Conservation (phyloP, 202 grass and related monocot genomes). For the Panicum hallii region DNA sequence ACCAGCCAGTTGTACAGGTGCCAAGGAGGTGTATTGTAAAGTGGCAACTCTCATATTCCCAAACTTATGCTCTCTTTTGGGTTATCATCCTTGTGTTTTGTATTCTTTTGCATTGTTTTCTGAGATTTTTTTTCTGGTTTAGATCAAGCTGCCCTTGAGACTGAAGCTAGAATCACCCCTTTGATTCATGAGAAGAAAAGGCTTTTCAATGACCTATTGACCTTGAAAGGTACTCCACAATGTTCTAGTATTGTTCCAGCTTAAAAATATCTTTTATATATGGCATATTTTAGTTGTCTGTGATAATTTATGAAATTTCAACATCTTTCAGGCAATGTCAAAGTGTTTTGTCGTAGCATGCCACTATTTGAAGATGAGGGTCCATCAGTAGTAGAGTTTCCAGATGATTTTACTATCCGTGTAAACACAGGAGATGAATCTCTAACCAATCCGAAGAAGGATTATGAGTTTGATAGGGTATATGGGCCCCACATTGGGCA, state of each 20-base stretch:
- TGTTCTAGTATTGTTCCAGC: conserved; percentile 16
- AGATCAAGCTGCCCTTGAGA: conserved; percentile 98
- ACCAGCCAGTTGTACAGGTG: background rate
- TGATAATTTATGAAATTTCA: conserved; percentile 38
- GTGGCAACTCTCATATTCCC: conserved; percentile 10
- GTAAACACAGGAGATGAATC: conserved; percentile 93
- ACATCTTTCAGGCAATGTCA: conserved; percentile 83
- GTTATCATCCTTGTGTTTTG: conserved; percentile 12
- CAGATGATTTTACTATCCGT: conserved; percentile 91
- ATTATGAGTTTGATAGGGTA: conserved; percentile 97
- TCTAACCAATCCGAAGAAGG: conserved; percentile 91
- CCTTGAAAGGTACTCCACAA: conserved; percentile 70
- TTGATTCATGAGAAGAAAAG: conserved; percentile 93
- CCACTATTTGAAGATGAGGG: conserved; percentile 93
- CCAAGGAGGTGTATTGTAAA: background rate
- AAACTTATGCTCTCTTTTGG: background rate
- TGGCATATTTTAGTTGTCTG: conserved; percentile 23
- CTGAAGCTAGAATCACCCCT: conserved; percentile 88
- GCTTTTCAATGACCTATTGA: conserved; percentile 94
- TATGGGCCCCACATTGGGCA: conserved; percentile 95
- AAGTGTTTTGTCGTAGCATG: conserved; percentile 89
- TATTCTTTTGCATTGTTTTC: conserved; percentile 26
- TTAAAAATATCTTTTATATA: conserved; percentile 38
- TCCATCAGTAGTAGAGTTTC: conserved; percentile 80
- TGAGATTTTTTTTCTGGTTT: conserved; percentile 43